These are phyloP conservation scores for Warburgia ugandensis DNA, from an alignment of 164 flowering plant genomes.

Conservation along the genomic window DNA sequence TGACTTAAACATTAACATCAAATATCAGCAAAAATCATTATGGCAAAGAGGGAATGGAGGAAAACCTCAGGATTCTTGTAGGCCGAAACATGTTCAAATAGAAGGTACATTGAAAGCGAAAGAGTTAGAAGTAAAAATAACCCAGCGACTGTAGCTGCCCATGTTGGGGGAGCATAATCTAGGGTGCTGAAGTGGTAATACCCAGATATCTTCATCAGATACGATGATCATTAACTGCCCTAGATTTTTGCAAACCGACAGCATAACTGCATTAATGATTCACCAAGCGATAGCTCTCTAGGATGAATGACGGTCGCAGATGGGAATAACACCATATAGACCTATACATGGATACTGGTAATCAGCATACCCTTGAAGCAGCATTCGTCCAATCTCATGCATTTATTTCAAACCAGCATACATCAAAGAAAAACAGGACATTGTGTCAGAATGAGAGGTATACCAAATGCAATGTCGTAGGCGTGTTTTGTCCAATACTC, in stretches of 20 bases:
- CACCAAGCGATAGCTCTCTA: neutral
- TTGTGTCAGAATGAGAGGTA: too few relatives aligned
- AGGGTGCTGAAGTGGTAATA: conserved; percentile 15
- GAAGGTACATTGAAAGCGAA: conserved; percentile 50
- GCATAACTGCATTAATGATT: conserved; percentile 20
- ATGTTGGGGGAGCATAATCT: conserved; percentile 36
- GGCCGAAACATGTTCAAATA: conserved; percentile 64
- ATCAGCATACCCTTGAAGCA: neutral
- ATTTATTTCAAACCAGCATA: too few relatives aligned
- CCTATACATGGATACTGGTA: conserved; percentile 6
- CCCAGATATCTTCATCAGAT: conserved; percentile 28
- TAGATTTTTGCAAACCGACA: conserved; percentile 13
- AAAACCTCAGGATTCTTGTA: conserved; percentile 81
- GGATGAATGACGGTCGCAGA: conserved; percentile 5
- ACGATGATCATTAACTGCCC: conserved; percentile 8
- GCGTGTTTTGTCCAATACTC: too few relatives aligned
- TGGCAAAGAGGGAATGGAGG: neutral
- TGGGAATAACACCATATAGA: neutral
- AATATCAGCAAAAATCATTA: conserved; percentile 1
- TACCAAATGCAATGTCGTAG: too few relatives aligned
- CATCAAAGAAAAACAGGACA: too few relatives aligned
- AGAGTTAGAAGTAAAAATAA: conserved; percentile 45
- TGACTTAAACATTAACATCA: neutral
- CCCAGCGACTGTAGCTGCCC: conserved; percentile 51
- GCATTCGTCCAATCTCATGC: too few relatives aligned